Base-by-base conservation (phyloP, 169 alveolate genomes). In the Cryptosporidium baileyi region DNA sequence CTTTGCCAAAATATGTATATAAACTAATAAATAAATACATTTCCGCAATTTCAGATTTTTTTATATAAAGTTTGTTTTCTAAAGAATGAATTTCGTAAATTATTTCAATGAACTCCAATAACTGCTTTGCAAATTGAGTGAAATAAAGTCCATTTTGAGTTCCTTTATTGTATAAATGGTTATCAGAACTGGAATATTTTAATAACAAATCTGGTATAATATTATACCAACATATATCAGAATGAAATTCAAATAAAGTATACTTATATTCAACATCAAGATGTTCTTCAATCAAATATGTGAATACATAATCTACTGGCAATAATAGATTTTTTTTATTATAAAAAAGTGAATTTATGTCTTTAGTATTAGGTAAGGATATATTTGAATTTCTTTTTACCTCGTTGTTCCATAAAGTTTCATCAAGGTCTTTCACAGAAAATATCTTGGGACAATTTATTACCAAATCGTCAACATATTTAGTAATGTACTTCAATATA, bases 191-290 rank as follows among this genome's bases (percentile, higher is more conserved):
- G 19, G 59, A 47, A 19, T 34, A 52, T 11, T 40, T 13, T 38
- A 74, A 60, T 41, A 74, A 17, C 26, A 74, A 52, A 40, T 51
- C 54, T 7, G 85, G 85, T 15, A 74, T 57, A 17, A 74, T 19
- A 22, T 13, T 34, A 1, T 9, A 28, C 85, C 85, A 74, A 15
- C 85, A 74, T 15, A 74, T 74, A 3, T 3, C 13, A 0, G 65
- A 57, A 43, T 74, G 74, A 57, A 74, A 8, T 19, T 45, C 38
- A 17, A 54, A 74, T 11, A 30, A 11, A 15, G 19, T 7, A 51
- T 74, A 7, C 24, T 45, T 26, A 11, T 54, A n/a, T 74, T 52
- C 44, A 17, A 30, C 52, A 24, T 13, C n/a, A 6, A 57, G 22
- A 19, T 22, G n/a, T 57, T 2, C 63, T 1, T 6, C n/a, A 30